phyloP scores from a whole-genome alignment of 768 basidiomycete species.

The Kwoniella mangroviensis region DNA sequence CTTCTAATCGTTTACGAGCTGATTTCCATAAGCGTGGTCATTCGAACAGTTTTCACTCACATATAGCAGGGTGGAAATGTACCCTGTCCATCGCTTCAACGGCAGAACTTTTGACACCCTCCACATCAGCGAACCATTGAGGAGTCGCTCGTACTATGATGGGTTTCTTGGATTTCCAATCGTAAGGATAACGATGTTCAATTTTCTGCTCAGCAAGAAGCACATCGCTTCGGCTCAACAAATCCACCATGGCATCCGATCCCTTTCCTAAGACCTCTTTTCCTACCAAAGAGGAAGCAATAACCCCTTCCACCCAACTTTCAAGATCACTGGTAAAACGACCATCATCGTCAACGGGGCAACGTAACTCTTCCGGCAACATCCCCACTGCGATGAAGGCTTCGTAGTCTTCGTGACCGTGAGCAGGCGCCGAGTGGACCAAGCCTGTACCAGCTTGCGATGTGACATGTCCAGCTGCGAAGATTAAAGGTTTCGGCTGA shows the following conservation, averaged over 20 bases:
- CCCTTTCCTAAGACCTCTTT: constrained; percentile 76
- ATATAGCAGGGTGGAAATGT: constrained; percentile 73
- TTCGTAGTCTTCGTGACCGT: constrained; percentile 89
- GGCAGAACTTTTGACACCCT: constrained; percentile 77
- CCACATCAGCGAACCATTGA: constrained; percentile 96
- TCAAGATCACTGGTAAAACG: constrained; percentile 68
- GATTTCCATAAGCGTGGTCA: constrained; percentile 9
- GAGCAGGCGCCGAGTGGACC: constrained; percentile 93
- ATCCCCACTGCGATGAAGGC: constrained; percentile 61
- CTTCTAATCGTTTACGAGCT: constrained; percentile 87
- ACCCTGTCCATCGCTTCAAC: constrained; percentile 71
- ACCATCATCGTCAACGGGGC: constrained; percentile 81
- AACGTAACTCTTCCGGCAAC: constrained; percentile 64
- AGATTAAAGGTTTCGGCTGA: constrained; percentile 60
- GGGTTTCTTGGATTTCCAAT: constrained; percentile 93
- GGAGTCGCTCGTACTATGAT: constrained; percentile 90
- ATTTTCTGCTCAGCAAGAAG: constrained; percentile 73
- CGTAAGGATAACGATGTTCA: constrained; percentile 90
- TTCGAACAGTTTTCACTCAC: constrained; percentile 60
- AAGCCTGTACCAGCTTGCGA: constrained; percentile 89
- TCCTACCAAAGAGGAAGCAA: constrained; percentile 65
- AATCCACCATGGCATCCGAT: constrained; percentile 67
- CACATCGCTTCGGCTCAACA: constrained; percentile 64
- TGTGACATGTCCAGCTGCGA: constrained; percentile 78
- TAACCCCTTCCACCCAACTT: constrained; percentile 64